These are phyloP conservation scores for Arthrinium phaeospermum DNA, from an alignment of 2,329 filamentous ascomycete genomes.

Conservation along the genomic window DNA sequence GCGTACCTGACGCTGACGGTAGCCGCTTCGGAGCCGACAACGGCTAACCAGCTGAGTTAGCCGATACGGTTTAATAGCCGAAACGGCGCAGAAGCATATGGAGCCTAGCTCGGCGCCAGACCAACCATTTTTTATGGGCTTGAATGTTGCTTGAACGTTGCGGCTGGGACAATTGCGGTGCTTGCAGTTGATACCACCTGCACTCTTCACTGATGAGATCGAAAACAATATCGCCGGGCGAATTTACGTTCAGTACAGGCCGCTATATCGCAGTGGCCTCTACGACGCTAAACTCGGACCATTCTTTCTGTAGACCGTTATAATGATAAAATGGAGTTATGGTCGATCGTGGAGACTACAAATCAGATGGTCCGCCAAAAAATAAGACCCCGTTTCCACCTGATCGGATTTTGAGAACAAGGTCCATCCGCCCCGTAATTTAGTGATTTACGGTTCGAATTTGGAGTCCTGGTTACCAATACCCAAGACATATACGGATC, in stretches of 20 bases:
- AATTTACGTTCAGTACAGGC: neutral
- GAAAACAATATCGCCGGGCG: neutral
- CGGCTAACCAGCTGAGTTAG: constrained; percentile 16
- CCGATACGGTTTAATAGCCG: neutral
- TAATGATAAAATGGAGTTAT: neutral
- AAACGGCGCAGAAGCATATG: neutral
- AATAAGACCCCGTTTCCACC: neutral
- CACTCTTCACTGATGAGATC: neutral
- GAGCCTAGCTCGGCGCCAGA: neutral
- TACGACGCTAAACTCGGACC: neutral
- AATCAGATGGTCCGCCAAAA: neutral
- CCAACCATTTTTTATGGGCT: neutral
- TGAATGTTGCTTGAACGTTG: too few relatives aligned
- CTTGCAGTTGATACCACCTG: neutral
- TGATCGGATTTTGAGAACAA: neutral
- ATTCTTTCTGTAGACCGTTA: neutral
- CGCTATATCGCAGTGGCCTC: neutral
- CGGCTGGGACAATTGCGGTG: neutral
- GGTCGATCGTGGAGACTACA: constrained; percentile 4
- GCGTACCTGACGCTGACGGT: constrained; percentile 6
- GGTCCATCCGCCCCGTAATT: neutral
- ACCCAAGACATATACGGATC: neutral
- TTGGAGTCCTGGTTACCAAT: neutral
- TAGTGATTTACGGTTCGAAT: neutral
- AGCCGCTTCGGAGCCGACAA: constrained; percentile 22